phyloP scores from a whole-genome alignment of 75 land plant species.

The Sequoiadendron giganteum region DNA sequence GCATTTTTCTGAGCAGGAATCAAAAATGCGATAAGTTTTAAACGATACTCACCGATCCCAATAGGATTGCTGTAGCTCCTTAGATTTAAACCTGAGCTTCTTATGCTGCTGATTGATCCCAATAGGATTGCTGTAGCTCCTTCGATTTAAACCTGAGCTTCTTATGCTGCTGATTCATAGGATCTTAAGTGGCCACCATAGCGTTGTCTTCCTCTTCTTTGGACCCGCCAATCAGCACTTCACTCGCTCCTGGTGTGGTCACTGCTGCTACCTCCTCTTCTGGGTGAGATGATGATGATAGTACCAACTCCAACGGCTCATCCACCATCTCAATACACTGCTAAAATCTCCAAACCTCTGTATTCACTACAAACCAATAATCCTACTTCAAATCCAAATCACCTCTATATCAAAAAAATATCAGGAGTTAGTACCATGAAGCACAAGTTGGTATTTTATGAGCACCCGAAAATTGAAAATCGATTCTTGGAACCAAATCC shows the following conservation, averaged over 20 bases:
- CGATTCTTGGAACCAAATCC: background rate
- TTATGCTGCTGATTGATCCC: no score
- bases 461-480: background rate
- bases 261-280: constrained; percentile 8
- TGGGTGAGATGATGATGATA: constrained; percentile 8
- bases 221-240: background rate
- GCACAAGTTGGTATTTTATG: background rate
- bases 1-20: background rate
- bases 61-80: no score
- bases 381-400: background rate
- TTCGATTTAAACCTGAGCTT: constrained; percentile 8
- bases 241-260: background rate
- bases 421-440: background rate
- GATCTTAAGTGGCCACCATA: background rate
- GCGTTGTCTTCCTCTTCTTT: constrained; percentile 4
- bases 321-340: constrained; percentile 10
- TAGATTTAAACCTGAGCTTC: no score
- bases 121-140: constrained; percentile 9
- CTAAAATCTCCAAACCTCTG: background rate
- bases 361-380: background rate
- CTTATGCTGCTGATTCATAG: constrained; percentile 7
- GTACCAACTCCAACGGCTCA: constrained; percentile 1
- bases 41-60: constrained; percentile 5
- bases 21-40: background rate
- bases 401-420: background rate